Evolutionary conservation across 179 eudicot genomes (phyloP), one percentile per base, ranked within the genome.

Genomic region (Heliamphora pulchella): DNA sequence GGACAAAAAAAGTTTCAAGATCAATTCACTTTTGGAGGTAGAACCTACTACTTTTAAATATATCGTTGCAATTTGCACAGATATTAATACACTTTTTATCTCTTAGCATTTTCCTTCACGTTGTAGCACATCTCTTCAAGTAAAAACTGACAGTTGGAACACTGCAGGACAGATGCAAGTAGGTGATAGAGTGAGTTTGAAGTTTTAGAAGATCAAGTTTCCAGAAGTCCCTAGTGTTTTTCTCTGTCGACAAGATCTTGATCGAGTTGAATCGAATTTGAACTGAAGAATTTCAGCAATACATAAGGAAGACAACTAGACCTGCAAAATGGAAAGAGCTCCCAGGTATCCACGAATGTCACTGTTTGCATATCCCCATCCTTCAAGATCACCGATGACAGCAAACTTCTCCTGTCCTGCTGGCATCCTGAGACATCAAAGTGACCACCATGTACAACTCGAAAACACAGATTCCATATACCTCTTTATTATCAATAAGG

Each of bases 311-410:
- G 55, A 20, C n/a, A 67, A 69, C 9, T 18, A 50, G 54, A 91
- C 97, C 96, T 93, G 97, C 74, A 91, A 84, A 74, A 91, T 85
- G 69, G 90, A 83, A 18, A 91, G 83, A 18, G 91, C 88, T 31
- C 84, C 96, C 72, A 91, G 83, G 81, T 86, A 87, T 82, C 88
- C 94, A 20, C 90, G 88, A 58, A 90, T 71, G 74, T 93, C 97
- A 54, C 86, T 88, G 81, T 91, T 92, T 3, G 90, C 69, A 83
- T 90, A 94, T 78, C 97, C 90, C 90, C 91, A 94, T 80, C 97
- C 96, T 85, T 88, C 74, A 70, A 91, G 84, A 78, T 90, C 91
- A 15, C 77, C 89, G 18, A 93, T 89, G 8, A 82, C 85, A 18
- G 83, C 83, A 85, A 93, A 93, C 80, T 91, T 93, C 48, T 93